Conservation (phyloP, 352 stramenopile genomes). For the Paralagenidium karlingii region DNA sequence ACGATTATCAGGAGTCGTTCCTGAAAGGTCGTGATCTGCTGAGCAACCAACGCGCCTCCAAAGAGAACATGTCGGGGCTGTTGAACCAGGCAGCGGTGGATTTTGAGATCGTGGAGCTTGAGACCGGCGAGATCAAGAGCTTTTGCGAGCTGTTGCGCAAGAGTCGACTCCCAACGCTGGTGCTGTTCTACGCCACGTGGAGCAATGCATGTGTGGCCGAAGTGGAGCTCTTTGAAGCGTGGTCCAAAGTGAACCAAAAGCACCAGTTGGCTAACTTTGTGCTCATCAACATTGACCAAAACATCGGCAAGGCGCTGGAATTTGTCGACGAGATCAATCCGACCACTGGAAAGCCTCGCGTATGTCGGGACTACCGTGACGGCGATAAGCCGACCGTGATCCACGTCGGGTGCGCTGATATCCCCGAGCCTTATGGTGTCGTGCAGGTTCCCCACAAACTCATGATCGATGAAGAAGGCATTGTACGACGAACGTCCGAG, state of each 20-base stretch:
- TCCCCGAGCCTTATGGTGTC: slow-evolving; percentile 37
- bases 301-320: slow-evolving; percentile 24
- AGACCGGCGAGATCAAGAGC: slow-evolving; percentile 21
- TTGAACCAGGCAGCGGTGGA: slow-evolving; percentile 35
- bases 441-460: slow-evolving; percentile 31
- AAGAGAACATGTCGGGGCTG: slow-evolving; percentile 36
- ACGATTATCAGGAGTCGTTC: no score
- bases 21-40: no score
- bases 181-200: slow-evolving; percentile 59
- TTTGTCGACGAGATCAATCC: slow-evolving; percentile 30
- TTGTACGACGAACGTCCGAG: slow-evolving; percentile 36
- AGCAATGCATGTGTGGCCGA: slow-evolving; percentile 33
- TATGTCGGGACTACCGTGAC: slow-evolving; percentile 32
- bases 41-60: no score
- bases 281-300: slow-evolving; percentile 49
- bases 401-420: slow-evolving; percentile 34
- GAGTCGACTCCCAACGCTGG: slow-evolving; percentile 20
- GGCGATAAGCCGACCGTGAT: slow-evolving; percentile 30
- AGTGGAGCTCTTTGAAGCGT: slow-evolving; percentile 37
- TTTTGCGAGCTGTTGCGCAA: slow-evolving; percentile 19
- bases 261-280: slow-evolving; percentile 40
- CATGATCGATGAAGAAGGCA: slow-evolving; percentile 26
- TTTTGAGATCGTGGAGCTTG: slow-evolving; percentile 31
- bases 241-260: slow-evolving; percentile 35
- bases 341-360: slow-evolving; percentile 20